phyloP scores from a whole-genome alignment of 106 monocot species.

The Platanthera guangdongensis region DNA sequence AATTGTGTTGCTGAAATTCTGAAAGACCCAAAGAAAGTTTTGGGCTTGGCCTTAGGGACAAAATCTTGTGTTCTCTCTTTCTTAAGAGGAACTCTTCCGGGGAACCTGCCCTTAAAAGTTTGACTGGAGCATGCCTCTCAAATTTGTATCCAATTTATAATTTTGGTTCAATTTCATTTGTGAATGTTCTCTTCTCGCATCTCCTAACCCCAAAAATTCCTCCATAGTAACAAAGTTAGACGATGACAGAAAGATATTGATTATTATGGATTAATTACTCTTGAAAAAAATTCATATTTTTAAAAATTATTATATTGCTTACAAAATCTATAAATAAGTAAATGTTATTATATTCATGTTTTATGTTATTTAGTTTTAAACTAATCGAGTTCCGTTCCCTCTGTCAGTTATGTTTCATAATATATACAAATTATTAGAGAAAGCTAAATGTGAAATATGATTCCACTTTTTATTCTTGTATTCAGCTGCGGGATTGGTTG shows the following conservation, averaged over 20 bases:
- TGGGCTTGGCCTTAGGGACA: too few relatives aligned
- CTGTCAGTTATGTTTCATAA: neutral
- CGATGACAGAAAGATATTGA: neutral
- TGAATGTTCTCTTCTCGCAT: too few relatives aligned
- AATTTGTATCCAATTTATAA: too few relatives aligned
- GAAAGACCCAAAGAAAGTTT: too few relatives aligned
- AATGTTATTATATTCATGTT: neutral
- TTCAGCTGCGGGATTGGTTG: conserved; percentile 90
- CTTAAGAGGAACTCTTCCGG: too few relatives aligned
- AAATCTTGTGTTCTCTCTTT: too few relatives aligned
- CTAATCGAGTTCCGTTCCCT: neutral
- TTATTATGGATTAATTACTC: neutral
- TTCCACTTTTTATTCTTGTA: conserved; percentile 4
- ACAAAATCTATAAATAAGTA: neutral
- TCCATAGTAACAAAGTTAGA: neutral
- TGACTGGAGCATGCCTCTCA: too few relatives aligned
- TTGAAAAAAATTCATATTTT: neutral
- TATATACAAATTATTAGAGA: neutral
- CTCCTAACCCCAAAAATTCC: too few relatives aligned
- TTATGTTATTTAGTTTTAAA: neutral
- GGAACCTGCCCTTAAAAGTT: too few relatives aligned
- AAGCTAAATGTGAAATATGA: neutral
- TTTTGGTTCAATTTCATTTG: too few relatives aligned
- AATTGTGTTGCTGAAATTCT: too few relatives aligned
- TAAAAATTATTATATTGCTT: neutral